Evolutionary conservation across 371 early-diverging fungal species (phyloP), one percentile per base, ranked within the genome.

Genomic region (Mucor mucedo): DNA sequence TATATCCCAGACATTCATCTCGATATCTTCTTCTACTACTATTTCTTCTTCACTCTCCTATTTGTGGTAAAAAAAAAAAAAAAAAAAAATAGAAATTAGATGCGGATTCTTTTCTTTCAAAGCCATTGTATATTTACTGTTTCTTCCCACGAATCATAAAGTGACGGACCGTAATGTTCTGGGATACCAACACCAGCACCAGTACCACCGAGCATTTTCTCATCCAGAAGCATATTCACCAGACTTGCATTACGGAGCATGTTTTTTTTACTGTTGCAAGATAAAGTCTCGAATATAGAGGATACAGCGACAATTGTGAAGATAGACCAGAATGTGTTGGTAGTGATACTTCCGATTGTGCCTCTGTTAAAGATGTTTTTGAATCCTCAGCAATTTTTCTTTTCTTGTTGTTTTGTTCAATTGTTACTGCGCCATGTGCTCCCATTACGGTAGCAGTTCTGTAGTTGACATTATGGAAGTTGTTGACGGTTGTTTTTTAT

Each of bases 381-480:
- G 45, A 6, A 45, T 63, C 63, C 27, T 63, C 57, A 56, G 33
- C n/a, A 42, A 63, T 41, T 57, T 52, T 63, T 52, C 57, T 63
- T 55, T 62, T 62, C 62, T 45, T 45, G 16, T 62, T 62, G 62
- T 48, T 55, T 27, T 62, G 55, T 49, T 63, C 44, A 56, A 39
- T 50, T 52, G 32, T 57, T 57, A 63, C 52, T 63, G 56, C 55
- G 29, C 49, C 30, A 47, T 55, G 55, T 55, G 49, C 49, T 62
- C 55, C 41, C 52, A 62, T 55, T 55, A 62, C 28, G 40, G 59
- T 44, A 39, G 44, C 13, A 63, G 52, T 57, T 52, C 63, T 52
- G 57, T 63, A 57, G 44, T 56, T 56, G 63, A 57, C 63, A 56
- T 48, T 63, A 57, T 56, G 49, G 57, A 62, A 48, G 55, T 55